phyloP scores from a whole-genome alignment of 2,329 filamentous ascomycete genomes.

The Monosporascus sp. region DNA sequence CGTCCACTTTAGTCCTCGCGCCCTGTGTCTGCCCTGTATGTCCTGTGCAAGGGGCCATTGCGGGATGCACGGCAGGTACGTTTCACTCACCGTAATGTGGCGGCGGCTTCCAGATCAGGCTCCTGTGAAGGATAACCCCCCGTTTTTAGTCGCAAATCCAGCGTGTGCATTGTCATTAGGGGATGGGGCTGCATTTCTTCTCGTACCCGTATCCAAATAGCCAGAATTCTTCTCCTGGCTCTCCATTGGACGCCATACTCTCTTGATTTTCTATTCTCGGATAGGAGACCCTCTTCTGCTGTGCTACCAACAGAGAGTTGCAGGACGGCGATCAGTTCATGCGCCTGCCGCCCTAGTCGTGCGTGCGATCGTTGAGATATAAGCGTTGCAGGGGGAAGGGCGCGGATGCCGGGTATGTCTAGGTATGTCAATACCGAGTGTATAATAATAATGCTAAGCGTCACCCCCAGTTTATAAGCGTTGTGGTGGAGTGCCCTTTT shows the following conservation, averaged over 20 bases:
- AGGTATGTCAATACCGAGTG: no score
- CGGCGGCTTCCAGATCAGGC: slow-evolving; percentile 96
- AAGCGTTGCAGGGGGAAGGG: no score
- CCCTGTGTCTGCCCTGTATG: background rate
- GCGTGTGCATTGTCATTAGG: background rate
- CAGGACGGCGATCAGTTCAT: background rate
- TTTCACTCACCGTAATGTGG: slow-evolving; percentile 75
- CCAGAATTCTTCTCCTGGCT: slow-evolving; percentile 71
- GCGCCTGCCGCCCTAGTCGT: background rate
- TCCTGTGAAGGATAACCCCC: slow-evolving; percentile 45
- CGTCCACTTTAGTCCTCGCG: slow-evolving; percentile 3
- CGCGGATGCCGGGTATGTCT: no score
- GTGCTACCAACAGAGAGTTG: background rate
- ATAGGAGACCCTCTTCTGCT: no score
- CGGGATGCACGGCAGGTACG: background rate
- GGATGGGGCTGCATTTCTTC: slow-evolving; percentile 1
- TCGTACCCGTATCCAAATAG: slow-evolving; percentile 92
- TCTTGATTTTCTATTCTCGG: slow-evolving; percentile 4
- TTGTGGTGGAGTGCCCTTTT: no score
- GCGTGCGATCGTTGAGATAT: no score
- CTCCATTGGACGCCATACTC: slow-evolving; percentile 33
- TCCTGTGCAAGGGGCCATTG: background rate
- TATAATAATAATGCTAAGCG: no score
- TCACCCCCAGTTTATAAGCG: no score
- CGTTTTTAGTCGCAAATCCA: background rate